Evolutionary conservation across 1,139 yeast species (phyloP).

Genomic region (Pichia sp.): DNA sequence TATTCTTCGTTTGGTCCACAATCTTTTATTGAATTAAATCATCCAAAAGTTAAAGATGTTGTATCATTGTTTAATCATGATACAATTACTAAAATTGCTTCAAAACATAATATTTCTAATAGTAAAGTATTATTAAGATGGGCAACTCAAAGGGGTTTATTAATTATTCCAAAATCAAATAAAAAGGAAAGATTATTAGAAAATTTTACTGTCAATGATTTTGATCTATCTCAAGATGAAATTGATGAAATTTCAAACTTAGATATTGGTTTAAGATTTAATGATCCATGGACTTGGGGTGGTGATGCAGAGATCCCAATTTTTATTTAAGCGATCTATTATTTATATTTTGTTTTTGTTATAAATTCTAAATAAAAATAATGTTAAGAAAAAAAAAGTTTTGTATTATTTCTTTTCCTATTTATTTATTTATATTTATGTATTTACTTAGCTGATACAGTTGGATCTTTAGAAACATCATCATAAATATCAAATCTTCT

Average conservation of each 20-base stretch:
- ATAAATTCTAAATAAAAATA: no score
- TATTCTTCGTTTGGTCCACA: constrained; percentile 85
- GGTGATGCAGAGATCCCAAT: constrained; percentile 43
- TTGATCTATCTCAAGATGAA: constrained; percentile 49
- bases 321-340: constrained; percentile 35
- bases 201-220: constrained; percentile 53
- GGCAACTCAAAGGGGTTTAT: constrained; percentile 71
- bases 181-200: constrained; percentile 52
- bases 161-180: constrained; percentile 71
- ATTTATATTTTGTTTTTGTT: no score
- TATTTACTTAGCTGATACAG: constrained; percentile 18
- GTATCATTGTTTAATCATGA: constrained; percentile 53
- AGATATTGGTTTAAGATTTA: constrained; percentile 70
- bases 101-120: constrained; percentile 43
- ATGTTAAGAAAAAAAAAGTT: no score
- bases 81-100: constrained; percentile 47
- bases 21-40: constrained; percentile 59
- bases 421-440: neutral
- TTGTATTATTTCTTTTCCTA: no score
- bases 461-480: constrained; percentile 43
- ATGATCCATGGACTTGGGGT: constrained; percentile 76
- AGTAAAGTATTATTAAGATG: constrained; percentile 70
- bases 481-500: constrained; percentile 82
- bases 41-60: constrained; percentile 45
- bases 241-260: constrained; percentile 46